These are phyloP conservation scores for Kodamaea restingae DNA, from an alignment of 805 yeast species.

Conservation along the genomic window DNA sequence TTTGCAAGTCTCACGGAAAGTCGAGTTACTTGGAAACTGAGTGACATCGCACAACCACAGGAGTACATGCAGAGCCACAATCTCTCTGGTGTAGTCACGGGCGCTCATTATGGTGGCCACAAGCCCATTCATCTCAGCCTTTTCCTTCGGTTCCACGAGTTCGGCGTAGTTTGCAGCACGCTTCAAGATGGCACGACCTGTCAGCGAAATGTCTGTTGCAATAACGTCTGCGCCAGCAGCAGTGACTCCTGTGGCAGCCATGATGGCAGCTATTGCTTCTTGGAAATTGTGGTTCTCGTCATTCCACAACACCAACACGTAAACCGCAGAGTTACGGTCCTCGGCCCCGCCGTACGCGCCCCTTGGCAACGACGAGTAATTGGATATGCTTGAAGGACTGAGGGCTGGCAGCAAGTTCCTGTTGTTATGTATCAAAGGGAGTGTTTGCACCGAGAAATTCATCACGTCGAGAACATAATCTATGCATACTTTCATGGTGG, in stretches of 20 bases:
- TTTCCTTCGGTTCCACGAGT: slow-evolving; percentile 11
- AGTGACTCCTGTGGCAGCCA: slow-evolving; percentile 25
- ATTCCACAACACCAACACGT: slow-evolving; percentile 64
- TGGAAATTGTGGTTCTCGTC: slow-evolving; percentile 67
- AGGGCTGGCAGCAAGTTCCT: slow-evolving; percentile 16
- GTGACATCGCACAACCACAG: slow-evolving; percentile 48
- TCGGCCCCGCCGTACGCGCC: slow-evolving; percentile 27
- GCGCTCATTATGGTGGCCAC: slow-evolving; percentile 53
- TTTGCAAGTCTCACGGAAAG: slow-evolving; percentile 32
- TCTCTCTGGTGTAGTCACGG: slow-evolving; percentile 49
- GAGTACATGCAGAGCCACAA: slow-evolving; percentile 42
- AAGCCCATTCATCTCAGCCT: slow-evolving; percentile 43
- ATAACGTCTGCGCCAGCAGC: slow-evolving; percentile 26
- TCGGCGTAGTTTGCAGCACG: slow-evolving; percentile 18
- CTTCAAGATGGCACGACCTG: slow-evolving; percentile 49
- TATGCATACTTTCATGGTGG: slow-evolving; percentile 31
- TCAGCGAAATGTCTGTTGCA: slow-evolving; percentile 44
- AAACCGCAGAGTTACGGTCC: slow-evolving; percentile 33
- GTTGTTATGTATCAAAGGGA: slow-evolving; percentile 36
- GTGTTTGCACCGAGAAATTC: slow-evolving; percentile 33
- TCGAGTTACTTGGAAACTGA: slow-evolving; percentile 18
- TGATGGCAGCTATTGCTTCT: slow-evolving; percentile 49
- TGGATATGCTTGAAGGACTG: slow-evolving; percentile 25
- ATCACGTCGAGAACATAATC: slow-evolving; percentile 44
- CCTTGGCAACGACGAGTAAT: slow-evolving; percentile 10